These are phyloP conservation scores for Termitomyces sp. DNA, from an alignment of 768 basidiomycete species.

Conservation along the genomic window DNA sequence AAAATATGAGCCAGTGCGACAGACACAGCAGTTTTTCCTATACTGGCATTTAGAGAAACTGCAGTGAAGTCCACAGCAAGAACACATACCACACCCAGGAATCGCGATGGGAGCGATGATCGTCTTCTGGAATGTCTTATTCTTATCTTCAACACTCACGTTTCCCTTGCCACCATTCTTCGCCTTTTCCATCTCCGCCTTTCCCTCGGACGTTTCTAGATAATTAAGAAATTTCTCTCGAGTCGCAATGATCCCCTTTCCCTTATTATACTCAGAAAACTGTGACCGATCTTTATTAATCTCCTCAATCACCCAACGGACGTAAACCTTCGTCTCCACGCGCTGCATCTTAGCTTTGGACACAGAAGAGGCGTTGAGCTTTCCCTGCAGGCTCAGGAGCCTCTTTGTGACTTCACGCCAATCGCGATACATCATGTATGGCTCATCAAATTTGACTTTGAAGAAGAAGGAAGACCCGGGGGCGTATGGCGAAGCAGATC, in stretches of 20 bases:
- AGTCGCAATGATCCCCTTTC: conserved; percentile 81
- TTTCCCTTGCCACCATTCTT: conserved; percentile 28
- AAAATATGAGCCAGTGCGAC: conserved; percentile 79
- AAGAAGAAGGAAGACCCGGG: conserved; percentile 91
- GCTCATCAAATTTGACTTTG: conserved; percentile 99
- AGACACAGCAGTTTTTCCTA: conserved; percentile 86
- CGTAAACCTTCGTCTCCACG: conserved; percentile 74
- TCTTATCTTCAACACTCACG: conserved; percentile 19
- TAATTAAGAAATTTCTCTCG: conserved; percentile 76
- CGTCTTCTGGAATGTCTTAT: conserved; percentile 55
- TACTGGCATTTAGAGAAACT: not conserved
- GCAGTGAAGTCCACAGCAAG: conserved; percentile 12
- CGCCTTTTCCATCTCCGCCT: conserved; percentile 23
- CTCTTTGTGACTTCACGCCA: conserved; percentile 92
- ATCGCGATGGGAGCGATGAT: conserved; percentile 86
- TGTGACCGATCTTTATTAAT: conserved; percentile 53
- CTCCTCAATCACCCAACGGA: conserved; percentile 77
- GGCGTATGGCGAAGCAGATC: conserved; percentile 53
- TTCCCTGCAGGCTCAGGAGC: conserved; percentile 40
- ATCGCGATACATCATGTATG: conserved; percentile 97
- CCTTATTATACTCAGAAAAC: conserved; percentile 62
- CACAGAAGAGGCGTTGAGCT: conserved; percentile 30
- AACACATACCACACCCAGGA: conserved; percentile 84
- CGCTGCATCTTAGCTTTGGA: conserved; percentile 68
- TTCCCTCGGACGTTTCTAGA: conserved; percentile 47